A percentile compares a stretch with the other conserved stretches of the same genome.
Conservation (phyloP, 352 stramenopile genomes). For the Bremia lactucae region DNA sequence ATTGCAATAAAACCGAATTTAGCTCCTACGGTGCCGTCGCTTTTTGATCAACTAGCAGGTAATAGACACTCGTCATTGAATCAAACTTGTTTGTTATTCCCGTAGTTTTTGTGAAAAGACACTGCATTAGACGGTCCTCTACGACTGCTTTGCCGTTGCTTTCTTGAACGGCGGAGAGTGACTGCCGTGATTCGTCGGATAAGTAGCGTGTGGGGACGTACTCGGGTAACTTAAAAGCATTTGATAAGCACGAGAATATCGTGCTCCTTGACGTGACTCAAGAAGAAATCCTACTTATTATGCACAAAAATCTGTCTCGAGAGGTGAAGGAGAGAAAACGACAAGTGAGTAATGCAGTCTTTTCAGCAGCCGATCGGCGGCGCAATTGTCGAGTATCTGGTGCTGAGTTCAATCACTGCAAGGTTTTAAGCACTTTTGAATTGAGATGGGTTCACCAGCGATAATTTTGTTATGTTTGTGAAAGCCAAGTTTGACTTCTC, state of each 20-base stretch:
- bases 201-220: slow-evolving; percentile 88
- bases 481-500: too few species aligned
- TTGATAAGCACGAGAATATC: slow-evolving; percentile 94
- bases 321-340: slow-evolving; percentile 27
- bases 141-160: slow-evolving; percentile 67
- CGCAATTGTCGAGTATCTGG: slow-evolving; percentile 35
- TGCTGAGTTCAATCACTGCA: too few species aligned
- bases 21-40: slow-evolving; percentile 11
- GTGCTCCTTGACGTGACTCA: slow-evolving; percentile 87
- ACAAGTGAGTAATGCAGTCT: slow-evolving; percentile 16
- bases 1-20: slow-evolving; percentile 3
- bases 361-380: slow-evolving; percentile 31
- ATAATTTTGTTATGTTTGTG: too few species aligned
- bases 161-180: slow-evolving; percentile 67
- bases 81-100: background rate
- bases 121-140: slow-evolving; percentile 81
- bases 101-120: slow-evolving; percentile 20
- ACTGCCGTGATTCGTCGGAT: slow-evolving; percentile 84
- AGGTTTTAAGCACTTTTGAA: too few species aligned
- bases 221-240: slow-evolving; percentile 86
- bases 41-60: slow-evolving; percentile 56
- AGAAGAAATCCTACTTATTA: slow-evolving; percentile 31
- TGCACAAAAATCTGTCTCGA: slow-evolving; percentile 21
- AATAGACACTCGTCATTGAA: background rate
- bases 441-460: too few species aligned